Percentiles rank a stretch among this genome's conserved stretches.
Evolutionary conservation across 2,329 filamentous ascomycete genomes (phyloP).

Genomic region (Exutisphaerella laricina): DNA sequence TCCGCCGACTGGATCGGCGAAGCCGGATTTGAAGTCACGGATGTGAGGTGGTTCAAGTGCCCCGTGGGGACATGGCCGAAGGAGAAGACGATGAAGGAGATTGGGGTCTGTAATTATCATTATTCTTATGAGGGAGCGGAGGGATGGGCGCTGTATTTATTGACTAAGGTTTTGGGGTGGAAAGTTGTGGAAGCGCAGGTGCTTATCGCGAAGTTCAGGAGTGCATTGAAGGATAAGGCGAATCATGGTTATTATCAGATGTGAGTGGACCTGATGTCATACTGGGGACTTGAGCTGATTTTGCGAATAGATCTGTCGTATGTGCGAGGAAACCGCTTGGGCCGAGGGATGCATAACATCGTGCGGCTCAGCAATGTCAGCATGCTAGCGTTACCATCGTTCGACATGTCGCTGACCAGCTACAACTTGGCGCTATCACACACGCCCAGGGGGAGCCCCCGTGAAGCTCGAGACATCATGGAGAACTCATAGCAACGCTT

Average conservation of each 20-base stretch:
- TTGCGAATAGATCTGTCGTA: not conserved
- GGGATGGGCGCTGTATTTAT: conserved; percentile 5
- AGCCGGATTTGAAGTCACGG: conserved; percentile 25
- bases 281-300: not conserved
- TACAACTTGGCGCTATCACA: no score
- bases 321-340: not conserved
- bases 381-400: no score
- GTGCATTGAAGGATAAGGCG: conserved; percentile 3
- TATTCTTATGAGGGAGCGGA: conserved; percentile 21
- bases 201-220: conserved; percentile 5
- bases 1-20: conserved; percentile 2
- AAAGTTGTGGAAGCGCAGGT: conserved; percentile 1
- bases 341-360: not conserved
- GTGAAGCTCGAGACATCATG: no score
- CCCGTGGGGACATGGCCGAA: conserved; percentile 6
- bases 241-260: conserved; percentile 3
- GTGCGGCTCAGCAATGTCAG: no score
- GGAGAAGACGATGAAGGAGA: conserved; percentile 3
- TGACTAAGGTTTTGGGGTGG: conserved; percentile 6
- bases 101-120: conserved; percentile 6
- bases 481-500: no score
- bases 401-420: no score
- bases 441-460: no score
- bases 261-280: not conserved
- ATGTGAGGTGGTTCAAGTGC: conserved; percentile 32